These are phyloP conservation scores for Rubia occidens DNA, from an alignment of 305 asterid species.

Conservation along the genomic window DNA sequence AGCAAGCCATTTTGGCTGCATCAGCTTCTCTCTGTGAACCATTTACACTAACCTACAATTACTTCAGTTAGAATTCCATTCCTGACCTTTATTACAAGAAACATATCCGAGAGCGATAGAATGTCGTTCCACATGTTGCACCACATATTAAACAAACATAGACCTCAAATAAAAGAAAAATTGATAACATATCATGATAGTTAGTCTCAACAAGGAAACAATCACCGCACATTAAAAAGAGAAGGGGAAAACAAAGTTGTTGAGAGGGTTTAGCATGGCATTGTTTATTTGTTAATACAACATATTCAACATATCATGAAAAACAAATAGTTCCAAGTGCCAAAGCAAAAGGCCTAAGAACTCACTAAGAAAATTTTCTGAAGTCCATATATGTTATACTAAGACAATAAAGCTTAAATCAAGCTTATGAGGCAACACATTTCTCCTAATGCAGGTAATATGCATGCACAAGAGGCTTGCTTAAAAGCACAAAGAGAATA, in stretches of 20 bases:
- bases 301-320: not conserved
- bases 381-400: not conserved
- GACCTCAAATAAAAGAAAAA: not conserved
- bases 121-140: not conserved
- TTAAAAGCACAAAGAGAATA: not conserved
- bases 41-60: constrained; percentile 57
- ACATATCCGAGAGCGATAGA: not conserved
- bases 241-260: not conserved
- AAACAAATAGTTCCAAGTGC: not conserved
- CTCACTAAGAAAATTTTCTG: not conserved
- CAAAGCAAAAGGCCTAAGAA: not conserved
- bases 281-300: not conserved
- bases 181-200: not conserved
- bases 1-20: constrained; percentile 85
- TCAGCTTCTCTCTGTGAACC: constrained; percentile 79
- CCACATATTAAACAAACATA: not conserved
- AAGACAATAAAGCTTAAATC: not conserved
- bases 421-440: not conserved
- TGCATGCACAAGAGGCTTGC: not conserved
- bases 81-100: not conserved
- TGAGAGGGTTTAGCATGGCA: not conserved
- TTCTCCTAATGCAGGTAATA: not conserved
- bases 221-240: not conserved
- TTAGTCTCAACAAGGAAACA: not conserved
- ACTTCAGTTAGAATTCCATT: constrained; percentile 1